A percentile compares a stretch with the other conserved stretches of the same genome.
phyloP scores from a whole-genome alignment of 2,329 filamentous ascomycete genomes.

The Fusarium concolor region DNA sequence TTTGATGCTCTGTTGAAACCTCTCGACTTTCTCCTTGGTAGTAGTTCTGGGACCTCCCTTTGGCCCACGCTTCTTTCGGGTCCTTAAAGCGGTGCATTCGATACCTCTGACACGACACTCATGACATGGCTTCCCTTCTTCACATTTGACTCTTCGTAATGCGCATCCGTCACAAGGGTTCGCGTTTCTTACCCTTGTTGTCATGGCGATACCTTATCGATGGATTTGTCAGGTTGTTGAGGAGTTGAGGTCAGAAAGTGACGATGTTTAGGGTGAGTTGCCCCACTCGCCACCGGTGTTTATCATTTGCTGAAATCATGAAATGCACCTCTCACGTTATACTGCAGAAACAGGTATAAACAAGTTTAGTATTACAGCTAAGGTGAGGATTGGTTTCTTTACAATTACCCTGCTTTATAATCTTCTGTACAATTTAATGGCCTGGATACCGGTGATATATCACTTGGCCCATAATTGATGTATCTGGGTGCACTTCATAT shows the following conservation, averaged over 20 bases:
- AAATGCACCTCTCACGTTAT: neutral
- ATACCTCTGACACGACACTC: constrained; percentile 34
- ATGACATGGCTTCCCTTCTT: constrained; percentile 31
- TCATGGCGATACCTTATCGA: constrained; percentile 4
- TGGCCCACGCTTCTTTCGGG: constrained; percentile 32
- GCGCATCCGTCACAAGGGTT: constrained; percentile 38
- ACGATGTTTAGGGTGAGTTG: constrained; percentile 22
- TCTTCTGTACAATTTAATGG: no score
- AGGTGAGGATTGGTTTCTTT: no score
- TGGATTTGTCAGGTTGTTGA: neutral
- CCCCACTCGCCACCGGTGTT: constrained; percentile 22
- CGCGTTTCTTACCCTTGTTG: constrained; percentile 30
- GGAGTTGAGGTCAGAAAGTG: neutral
- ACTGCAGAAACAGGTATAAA: neutral
- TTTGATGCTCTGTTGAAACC: constrained; percentile 31
- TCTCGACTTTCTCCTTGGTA: constrained; percentile 30
- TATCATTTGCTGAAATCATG: constrained; percentile 2
- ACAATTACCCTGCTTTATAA: no score
- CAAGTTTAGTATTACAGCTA: no score
- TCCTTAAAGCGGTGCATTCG: constrained; percentile 27
- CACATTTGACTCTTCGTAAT: constrained; percentile 32
- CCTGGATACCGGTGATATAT: no score
- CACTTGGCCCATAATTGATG: no score
- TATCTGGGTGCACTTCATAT: no score
- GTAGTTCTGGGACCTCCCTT: constrained; percentile 32